A percentile compares a stretch with the other conserved stretches of the same genome.
Evolutionary conservation across 257 asterid genomes (phyloP).

Genomic region (Nicotiana attenuata): DNA sequence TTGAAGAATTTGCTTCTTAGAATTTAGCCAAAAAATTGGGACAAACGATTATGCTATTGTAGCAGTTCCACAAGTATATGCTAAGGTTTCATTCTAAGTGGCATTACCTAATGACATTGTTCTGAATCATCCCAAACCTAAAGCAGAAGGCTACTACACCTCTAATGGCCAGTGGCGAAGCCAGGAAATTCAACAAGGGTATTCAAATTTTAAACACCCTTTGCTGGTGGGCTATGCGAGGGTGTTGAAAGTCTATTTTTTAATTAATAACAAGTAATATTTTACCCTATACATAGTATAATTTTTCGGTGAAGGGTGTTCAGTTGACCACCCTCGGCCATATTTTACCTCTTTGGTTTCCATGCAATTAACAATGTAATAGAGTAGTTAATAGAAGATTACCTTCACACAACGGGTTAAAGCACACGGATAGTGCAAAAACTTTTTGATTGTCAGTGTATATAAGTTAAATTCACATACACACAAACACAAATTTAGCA

Average conservation of each 20-base stretch:
- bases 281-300: too few species aligned
- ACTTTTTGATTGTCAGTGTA: neutral
- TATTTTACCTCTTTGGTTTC: neutral
- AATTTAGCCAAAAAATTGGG: neutral
- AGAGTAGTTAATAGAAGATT: too few species aligned
- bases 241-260: too few species aligned
- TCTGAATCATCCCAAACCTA: neutral
- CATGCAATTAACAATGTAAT: neutral
- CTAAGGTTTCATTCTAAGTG: neutral
- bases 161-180: neutral
- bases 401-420: too few species aligned
- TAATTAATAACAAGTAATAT: too few species aligned
- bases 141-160: neutral
- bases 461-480: neutral
- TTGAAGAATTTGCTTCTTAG: neutral
- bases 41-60: neutral
- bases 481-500: neutral
- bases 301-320: too few species aligned
- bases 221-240: too few species aligned
- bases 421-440: neutral
- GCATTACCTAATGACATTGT: neutral
- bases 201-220: too few species aligned
- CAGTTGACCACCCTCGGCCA: too few species aligned
- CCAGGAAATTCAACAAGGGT: too few species aligned
- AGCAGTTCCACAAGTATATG: neutral